These are phyloP conservation scores for Ogataea degrootiae DNA, from an alignment of 805 yeast species.

Conservation along the genomic window DNA sequence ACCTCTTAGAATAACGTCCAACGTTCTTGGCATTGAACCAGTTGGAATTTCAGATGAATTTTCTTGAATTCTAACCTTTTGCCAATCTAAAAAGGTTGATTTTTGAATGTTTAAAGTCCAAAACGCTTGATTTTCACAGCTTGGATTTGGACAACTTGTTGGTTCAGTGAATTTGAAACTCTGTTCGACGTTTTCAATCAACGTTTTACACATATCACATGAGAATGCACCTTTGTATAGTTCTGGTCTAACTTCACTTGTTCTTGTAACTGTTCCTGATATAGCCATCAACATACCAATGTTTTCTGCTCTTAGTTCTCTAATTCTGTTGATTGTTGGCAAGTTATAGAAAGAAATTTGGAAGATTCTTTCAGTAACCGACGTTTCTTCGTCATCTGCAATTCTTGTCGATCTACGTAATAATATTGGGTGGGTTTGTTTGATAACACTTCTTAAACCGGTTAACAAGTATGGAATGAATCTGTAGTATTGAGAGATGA, in stretches of 20 bases:
- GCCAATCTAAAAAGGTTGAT: conserved; percentile 94
- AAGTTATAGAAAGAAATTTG: conserved; percentile 86
- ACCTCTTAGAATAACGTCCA: conserved; percentile 89
- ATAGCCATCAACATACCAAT: conserved; percentile 81
- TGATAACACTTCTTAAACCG: conserved; percentile 70
- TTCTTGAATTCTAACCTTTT: conserved; percentile 90
- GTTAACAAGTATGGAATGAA: conserved; percentile 78
- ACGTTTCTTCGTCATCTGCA: conserved; percentile 35
- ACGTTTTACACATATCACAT: conserved; percentile 83
- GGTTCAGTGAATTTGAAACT: conserved; percentile 93
- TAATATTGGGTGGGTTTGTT: conserved; percentile 69
- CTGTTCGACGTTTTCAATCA: conserved; percentile 88
- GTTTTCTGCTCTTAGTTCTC: conserved; percentile 86
- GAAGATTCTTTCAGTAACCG: conserved; percentile 66
- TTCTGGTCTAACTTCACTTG: conserved; percentile 96
- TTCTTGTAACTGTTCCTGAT: conserved; percentile 93
- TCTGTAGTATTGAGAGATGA: conserved; percentile 87
- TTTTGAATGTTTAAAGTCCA: conserved; percentile 84
- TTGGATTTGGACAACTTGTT: conserved; percentile 80
- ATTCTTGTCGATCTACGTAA: conserved; percentile 41
- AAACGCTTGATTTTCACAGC: conserved; percentile 78
- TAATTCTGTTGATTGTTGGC: conserved; percentile 75
- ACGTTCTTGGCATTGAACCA: conserved; percentile 97
- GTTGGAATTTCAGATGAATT: conserved; percentile 96
- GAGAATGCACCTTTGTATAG: conserved; percentile 79